phyloP scores from a whole-genome alignment of 495 filamentous ascomycete genomes.

The Aspergillus campestris region DNA sequence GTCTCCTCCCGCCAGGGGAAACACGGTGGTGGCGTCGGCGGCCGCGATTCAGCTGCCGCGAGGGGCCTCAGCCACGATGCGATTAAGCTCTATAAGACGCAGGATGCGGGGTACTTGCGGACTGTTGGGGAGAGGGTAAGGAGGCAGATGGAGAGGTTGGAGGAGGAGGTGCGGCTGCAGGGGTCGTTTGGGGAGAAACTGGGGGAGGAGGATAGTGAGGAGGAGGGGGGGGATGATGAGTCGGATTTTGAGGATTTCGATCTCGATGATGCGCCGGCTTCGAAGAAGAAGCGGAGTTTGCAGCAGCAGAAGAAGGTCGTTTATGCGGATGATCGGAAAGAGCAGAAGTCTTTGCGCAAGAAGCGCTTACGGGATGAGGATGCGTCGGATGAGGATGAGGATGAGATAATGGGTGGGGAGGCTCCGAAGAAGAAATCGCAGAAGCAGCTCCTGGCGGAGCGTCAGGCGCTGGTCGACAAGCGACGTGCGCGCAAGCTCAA shows the following conservation, averaged over 20 bases:
- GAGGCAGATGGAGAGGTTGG: constrained; percentile 50
- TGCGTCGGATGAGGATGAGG: constrained; percentile 19
- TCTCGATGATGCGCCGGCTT: constrained; percentile 5
- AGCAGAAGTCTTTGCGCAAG: constrained; percentile 37
- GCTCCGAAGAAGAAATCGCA: constrained; percentile 30
- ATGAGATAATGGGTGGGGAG: constrained; percentile 22
- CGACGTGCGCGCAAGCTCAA: constrained; percentile 38
- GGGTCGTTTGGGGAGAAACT: constrained; percentile 23
- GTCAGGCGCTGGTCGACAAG: constrained; percentile 32
- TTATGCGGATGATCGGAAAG: constrained; percentile 46
- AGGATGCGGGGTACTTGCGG: constrained; percentile 83
- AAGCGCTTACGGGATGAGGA: constrained; percentile 10
- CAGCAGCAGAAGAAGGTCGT: constrained; percentile 39
- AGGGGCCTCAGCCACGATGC: constrained; percentile 52
- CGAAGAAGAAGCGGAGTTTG: constrained; percentile 4
- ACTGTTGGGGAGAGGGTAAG: constrained; percentile 53
- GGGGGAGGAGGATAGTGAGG: constrained; percentile 19
- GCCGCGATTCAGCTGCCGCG: constrained; percentile 27
- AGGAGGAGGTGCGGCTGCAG: constrained; percentile 43
- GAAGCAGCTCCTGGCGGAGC: constrained; percentile 34
- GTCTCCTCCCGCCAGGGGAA: constrained; percentile 53
- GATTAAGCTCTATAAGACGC: constrained; percentile 87
- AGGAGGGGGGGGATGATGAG: constrained; percentile 17
- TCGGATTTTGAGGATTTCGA: constrained; percentile 25
- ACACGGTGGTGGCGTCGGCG: constrained; percentile 44